Evolutionary conservation across 352 stramenopile genomes (phyloP).

Genomic region (Globisporangium middletonii): DNA sequence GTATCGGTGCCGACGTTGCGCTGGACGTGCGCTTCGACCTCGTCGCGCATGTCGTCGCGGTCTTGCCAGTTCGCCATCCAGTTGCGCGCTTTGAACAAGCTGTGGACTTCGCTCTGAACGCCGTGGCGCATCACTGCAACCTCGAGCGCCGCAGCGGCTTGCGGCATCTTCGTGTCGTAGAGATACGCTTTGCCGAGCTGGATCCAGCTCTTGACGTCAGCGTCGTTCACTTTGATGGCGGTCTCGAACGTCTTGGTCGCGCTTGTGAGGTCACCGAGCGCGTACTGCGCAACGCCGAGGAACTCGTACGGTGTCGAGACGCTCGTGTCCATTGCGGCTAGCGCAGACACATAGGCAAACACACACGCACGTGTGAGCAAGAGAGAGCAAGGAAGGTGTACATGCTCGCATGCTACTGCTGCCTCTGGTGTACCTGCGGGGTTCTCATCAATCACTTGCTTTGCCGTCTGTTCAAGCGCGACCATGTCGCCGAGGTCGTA

Average conservation of each 20-base stretch:
- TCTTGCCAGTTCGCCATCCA: slow-evolving; percentile 69
- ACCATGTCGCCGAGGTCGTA: slow-evolving; percentile 43
- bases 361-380: too few species aligned
- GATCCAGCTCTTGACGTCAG: slow-evolving; percentile 50
- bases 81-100: slow-evolving; percentile 57
- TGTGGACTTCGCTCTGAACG: slow-evolving; percentile 22
- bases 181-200: slow-evolving; percentile 69
- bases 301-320: slow-evolving; percentile 60
- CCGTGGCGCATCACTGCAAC: slow-evolving; percentile 40
- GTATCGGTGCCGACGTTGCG: slow-evolving; percentile 12
- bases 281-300: slow-evolving; percentile 61
- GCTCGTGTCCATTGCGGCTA: slow-evolving; percentile 23
- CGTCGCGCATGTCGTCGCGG: slow-evolving; percentile 37
- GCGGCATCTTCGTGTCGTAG: slow-evolving; percentile 33
- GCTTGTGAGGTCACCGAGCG: slow-evolving; percentile 50
- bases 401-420: too few species aligned
- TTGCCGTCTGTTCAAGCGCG: slow-evolving; percentile 31
- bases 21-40: slow-evolving; percentile 22
- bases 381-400: neutral
- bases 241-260: slow-evolving; percentile 54
- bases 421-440: slow-evolving; percentile 16
- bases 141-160: slow-evolving; percentile 43
- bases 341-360: neutral
- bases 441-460: slow-evolving; percentile 38
- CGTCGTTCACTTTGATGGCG: slow-evolving; percentile 40